These are phyloP conservation scores for Hibiscus trionum DNA, from an alignment of 345 rosid species.

Conservation along the genomic window DNA sequence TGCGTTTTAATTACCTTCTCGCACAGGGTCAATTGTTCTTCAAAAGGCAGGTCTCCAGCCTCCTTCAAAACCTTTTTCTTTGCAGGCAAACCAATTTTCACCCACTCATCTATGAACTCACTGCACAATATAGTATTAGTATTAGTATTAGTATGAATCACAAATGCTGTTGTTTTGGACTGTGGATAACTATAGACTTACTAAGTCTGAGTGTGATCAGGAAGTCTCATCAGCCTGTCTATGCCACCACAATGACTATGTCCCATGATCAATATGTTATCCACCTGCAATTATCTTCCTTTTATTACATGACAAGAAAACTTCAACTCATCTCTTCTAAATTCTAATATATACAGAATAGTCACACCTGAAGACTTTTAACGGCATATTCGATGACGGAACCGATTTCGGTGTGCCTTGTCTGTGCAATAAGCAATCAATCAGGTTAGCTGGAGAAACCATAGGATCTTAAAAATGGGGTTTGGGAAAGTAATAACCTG, in stretches of 20 bases:
- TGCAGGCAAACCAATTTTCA: slow-evolving; percentile 68
- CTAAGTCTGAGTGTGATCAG: slow-evolving; percentile 11
- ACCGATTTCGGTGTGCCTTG: slow-evolving; percentile 53
- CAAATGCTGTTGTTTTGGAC: not conserved
- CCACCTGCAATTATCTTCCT: slow-evolving; percentile 37
- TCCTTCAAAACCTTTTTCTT: slow-evolving; percentile 56
- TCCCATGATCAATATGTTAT: slow-evolving; percentile 73
- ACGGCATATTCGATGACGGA: slow-evolving; percentile 87
- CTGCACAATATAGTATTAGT: slow-evolving; percentile 26
- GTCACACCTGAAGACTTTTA: slow-evolving; percentile 38
- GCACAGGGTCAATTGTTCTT: slow-evolving; percentile 42
- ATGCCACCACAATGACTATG: slow-evolving; percentile 98
- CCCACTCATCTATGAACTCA: slow-evolving; percentile 96
- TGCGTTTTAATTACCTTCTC: slow-evolving; percentile 45
- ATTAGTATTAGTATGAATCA: not conserved
- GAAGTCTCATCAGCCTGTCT: slow-evolving; percentile 77
- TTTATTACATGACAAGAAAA: not conserved
- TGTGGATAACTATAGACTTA: not conserved
- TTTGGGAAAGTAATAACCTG: slow-evolving; percentile 25
- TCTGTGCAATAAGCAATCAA: not conserved
- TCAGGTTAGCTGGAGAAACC: not conserved
- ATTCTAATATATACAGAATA: not conserved
- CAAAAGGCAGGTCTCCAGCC: slow-evolving; percentile 21
- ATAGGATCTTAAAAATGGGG: not conserved
- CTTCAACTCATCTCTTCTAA: not conserved